phyloP scores from a whole-genome alignment of 208 protist genomes.

The Crithidia sp. region DNA sequence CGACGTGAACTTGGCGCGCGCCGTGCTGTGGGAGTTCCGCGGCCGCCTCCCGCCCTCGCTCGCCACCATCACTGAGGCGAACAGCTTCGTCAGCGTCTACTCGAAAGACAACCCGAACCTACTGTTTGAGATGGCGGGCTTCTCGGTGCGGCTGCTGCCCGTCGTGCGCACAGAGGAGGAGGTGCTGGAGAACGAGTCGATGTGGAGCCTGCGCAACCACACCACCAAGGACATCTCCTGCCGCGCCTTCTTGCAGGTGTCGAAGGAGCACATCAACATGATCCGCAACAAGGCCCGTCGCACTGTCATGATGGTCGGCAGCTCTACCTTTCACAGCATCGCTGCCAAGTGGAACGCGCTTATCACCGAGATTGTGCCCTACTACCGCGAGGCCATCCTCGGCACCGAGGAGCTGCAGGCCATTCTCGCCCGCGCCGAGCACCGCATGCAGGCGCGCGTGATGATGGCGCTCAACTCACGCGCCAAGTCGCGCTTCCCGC shows the following conservation, averaged over 20 bases:
- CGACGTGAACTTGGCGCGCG: constrained; percentile 99
- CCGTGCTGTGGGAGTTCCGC: constrained; percentile 99
- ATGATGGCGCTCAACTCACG: constrained; percentile 99
- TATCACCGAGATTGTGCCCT: constrained; percentile 99
- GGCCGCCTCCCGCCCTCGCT: constrained; percentile 98
- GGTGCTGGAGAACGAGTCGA: constrained; percentile 96
- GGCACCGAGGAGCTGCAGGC: constrained; percentile 98
- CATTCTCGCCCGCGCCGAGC: constrained; percentile 99
- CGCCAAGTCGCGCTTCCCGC: constrained; percentile 99
- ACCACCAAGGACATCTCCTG: constrained; percentile 99
- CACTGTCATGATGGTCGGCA: constrained; percentile 99
- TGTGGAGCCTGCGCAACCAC: constrained; percentile 99
- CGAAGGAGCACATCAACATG: constrained; percentile 93
- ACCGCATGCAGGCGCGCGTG: constrained; percentile 99
- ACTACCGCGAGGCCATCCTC: constrained; percentile 99
- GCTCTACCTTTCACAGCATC: constrained; percentile 99
- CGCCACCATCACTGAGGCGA: constrained; percentile 97
- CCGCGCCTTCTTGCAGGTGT: constrained; percentile 98
- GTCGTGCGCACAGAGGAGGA: constrained; percentile 93
- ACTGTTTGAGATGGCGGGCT: constrained; percentile 99
- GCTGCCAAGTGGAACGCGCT: constrained; percentile 99
- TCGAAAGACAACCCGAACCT: constrained; percentile 99
- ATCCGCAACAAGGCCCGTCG: constrained; percentile 99
- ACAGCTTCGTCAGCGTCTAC: constrained; percentile 99
- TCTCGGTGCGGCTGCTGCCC: constrained; percentile 97